Base-by-base conservation (phyloP, 257 asterid genomes). In the Capsicum rhomboideum region DNA sequence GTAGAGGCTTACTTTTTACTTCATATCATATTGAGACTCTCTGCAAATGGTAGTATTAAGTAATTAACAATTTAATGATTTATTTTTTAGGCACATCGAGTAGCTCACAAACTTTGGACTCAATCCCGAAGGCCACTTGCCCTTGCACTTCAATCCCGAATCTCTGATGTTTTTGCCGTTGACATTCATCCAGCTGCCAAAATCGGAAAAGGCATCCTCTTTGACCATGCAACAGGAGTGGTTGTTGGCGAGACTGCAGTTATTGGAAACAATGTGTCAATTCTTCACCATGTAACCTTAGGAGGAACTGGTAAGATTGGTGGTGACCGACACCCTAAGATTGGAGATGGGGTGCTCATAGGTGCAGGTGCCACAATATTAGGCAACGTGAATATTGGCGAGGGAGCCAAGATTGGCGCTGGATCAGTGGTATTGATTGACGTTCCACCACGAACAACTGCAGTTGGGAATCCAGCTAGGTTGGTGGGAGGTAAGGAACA, bases 201-300 rank as follows among this genome's bases (percentile, higher is more conserved):
- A 67, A 86, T 90, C 4, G 92, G 92, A 8, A 85, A 90, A 82
- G 89, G 85, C 44, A 78, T 90, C 75, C 89, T 89, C 44, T 88
- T 90, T 37, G 92, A 90, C 50, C 92, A 94, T 68, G 98, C 92
- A 28, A 94, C 97, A 0, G 99, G 99, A 21, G 89, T 94, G 29
- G 99, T 95, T 7, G 87, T 95, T 18, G 98, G 99, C 2, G 98
- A 94, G 86, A 95, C 98, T 16, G 93, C 99, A 26, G 97, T 95
- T 23, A 78, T 94, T 34, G 99, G 99, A n/a, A 78, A 94, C 72
- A 71, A 87, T 13, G 98, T 93, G 1, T 92, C 99, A 37, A 90
- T 93, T 82, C 86, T 93, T 85, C 99, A 95, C 83, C 87, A 83
- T 21, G 99, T 95, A 82, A 95, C 99, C 16, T 85, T 95, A 78